Evolutionary conservation across 2,329 filamentous ascomycete species (phyloP).

Genomic region (Escovopsis sp.): DNA sequence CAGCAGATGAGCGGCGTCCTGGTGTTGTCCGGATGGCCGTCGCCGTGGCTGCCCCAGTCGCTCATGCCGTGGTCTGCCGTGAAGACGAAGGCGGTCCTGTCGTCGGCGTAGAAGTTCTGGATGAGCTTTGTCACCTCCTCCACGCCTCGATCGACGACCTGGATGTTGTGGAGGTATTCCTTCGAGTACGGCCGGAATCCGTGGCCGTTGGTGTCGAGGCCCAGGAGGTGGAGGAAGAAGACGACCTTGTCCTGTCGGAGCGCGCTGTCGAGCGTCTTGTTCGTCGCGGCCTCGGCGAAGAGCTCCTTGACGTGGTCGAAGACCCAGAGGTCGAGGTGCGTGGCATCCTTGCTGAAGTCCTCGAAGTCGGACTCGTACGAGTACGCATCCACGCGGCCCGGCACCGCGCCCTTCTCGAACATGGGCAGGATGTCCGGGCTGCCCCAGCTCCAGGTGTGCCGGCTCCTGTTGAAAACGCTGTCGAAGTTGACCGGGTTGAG

Average conservation of each 20-base stretch:
- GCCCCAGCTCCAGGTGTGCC: slow-evolving; percentile 98
- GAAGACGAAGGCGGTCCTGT: slow-evolving; percentile 85
- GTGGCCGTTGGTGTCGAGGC: slow-evolving; percentile 83
- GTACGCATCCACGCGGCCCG: slow-evolving; percentile 74
- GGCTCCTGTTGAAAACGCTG: slow-evolving; percentile 92
- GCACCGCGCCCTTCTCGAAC: slow-evolving; percentile 87
- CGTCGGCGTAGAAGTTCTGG: slow-evolving; percentile 70
- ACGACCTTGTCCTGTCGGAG: slow-evolving; percentile 75
- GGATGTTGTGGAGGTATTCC: slow-evolving; percentile 89
- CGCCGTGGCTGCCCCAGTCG: slow-evolving; percentile 97
- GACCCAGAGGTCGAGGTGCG: slow-evolving; percentile 79
- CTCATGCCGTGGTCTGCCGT: slow-evolving; percentile 99
- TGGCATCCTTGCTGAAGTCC: slow-evolving; percentile 75
- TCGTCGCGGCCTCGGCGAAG: slow-evolving; percentile 64
- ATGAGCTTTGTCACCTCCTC: slow-evolving; percentile 69
- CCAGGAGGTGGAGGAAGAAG: slow-evolving; percentile 88
- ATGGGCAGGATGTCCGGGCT: slow-evolving; percentile 95
- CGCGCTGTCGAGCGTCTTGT: slow-evolving; percentile 56
- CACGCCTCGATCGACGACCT: slow-evolving; percentile 84
- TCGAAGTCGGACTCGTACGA: slow-evolving; percentile 74
- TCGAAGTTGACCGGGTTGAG: slow-evolving; percentile 96
- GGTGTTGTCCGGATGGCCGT: slow-evolving; percentile 94
- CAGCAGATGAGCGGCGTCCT: slow-evolving; percentile 83
- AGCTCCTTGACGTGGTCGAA: slow-evolving; percentile 85
- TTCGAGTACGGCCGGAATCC: slow-evolving; percentile 78